These are phyloP conservation scores for Arachis stenosperma DNA, from an alignment of 306 rosid genomes.

Conservation along the genomic window DNA sequence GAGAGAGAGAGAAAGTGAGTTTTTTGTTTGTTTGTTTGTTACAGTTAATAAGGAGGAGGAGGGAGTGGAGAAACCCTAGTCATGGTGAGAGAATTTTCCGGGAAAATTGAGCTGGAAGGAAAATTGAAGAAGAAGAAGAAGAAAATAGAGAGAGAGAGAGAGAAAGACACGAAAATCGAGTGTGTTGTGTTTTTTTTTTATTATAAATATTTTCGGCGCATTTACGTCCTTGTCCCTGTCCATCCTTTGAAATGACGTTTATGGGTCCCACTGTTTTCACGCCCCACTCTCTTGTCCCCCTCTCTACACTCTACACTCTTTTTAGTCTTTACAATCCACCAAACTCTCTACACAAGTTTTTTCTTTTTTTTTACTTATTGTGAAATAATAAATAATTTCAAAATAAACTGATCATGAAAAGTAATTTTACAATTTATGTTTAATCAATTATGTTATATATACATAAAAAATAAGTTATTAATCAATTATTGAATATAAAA, in stretches of 20 bases:
- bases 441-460: no score
- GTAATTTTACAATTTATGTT: no score
- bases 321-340: no score
- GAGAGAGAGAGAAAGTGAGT: no score
- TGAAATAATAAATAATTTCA: no score
- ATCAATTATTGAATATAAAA: no score
- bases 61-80: constrained; percentile 42
- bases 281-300: background rate
- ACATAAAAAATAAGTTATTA: no score
- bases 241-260: constrained; percentile 58
- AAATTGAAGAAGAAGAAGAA: background rate
- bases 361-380: no score
- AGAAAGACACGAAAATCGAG: constrained; percentile 43
- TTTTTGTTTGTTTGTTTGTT: no score
- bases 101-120: background rate
- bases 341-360: constrained; percentile 13
- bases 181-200: constrained; percentile 21
- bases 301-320: background rate
- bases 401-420: no score
- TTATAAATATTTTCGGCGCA: constrained; percentile 54
- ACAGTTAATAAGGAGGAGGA: background rate
- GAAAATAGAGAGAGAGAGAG: constrained; percentile 52
- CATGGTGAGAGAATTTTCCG: background rate
- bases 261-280: constrained; percentile 43
- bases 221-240: constrained; percentile 80